These are phyloP conservation scores for Colletotrichum australisinense DNA, from an alignment of 2,329 filamentous ascomycete genomes.

Conservation along the genomic window DNA sequence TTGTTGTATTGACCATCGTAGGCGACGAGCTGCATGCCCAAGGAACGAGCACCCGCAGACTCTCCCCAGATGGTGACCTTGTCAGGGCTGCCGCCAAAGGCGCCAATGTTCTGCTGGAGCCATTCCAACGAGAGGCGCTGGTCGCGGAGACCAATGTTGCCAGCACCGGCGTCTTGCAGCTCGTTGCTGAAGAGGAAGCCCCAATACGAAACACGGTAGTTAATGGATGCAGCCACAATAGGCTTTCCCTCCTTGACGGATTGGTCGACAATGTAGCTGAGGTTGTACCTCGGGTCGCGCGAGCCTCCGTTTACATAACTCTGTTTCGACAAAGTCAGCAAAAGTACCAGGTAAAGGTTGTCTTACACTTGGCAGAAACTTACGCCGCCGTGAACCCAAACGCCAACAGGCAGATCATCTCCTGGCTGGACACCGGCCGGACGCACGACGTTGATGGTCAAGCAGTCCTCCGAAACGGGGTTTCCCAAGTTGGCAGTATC, in stretches of 20 bases:
- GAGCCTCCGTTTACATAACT: slow-evolving; percentile 48
- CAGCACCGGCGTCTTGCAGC: slow-evolving; percentile 62
- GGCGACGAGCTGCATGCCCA: slow-evolving; percentile 70
- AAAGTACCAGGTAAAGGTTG: neutral
- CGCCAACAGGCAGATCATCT: slow-evolving; percentile 64
- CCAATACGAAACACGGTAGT: slow-evolving; percentile 72
- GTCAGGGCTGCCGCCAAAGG: slow-evolving; percentile 73
- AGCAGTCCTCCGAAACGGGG: slow-evolving; percentile 65
- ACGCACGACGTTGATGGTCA: slow-evolving; percentile 61
- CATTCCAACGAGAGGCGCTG: slow-evolving; percentile 70
- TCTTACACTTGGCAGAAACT: slow-evolving; percentile 11
- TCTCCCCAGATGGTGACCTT: slow-evolving; percentile 76
- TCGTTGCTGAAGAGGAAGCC: slow-evolving; percentile 70
- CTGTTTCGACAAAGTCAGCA: slow-evolving; percentile 14
- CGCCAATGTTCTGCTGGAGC: slow-evolving; percentile 71
- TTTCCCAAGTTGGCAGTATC: slow-evolving; percentile 41
- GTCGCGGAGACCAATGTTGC: slow-evolving; percentile 71
- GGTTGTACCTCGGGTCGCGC: slow-evolving; percentile 46
- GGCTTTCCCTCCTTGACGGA: slow-evolving; percentile 59
- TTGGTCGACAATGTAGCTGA: slow-evolving; percentile 45
- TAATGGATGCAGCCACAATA: slow-evolving; percentile 72
- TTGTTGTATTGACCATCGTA: slow-evolving; percentile 70
- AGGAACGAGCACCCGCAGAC: slow-evolving; percentile 68
- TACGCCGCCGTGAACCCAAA: slow-evolving; percentile 69
- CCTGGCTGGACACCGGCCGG: slow-evolving; percentile 54